Conservation (phyloP, 2,329 filamentous ascomycete genomes). For the Sporothrix globosa region DNA sequence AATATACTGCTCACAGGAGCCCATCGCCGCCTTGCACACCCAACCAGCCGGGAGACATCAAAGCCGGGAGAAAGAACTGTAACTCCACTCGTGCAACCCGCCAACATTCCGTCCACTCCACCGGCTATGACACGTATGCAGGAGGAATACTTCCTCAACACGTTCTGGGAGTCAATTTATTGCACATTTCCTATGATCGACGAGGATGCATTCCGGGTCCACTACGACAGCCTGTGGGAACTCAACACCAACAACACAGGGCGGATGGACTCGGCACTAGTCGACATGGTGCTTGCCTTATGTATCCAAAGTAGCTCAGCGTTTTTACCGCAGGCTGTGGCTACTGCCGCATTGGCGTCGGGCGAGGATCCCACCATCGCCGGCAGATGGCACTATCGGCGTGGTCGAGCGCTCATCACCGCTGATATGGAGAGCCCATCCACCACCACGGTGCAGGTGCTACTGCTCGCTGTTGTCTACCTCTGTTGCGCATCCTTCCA, state of each 20-base stretch:
- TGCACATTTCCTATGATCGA: conserved; percentile 46
- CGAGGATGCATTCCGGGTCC: conserved; percentile 46
- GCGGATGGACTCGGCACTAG: conserved; percentile 53
- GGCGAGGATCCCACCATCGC: conserved; percentile 47
- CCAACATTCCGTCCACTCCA: not conserved
- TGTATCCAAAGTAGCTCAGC: conserved; percentile 53
- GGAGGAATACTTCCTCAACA: conserved; percentile 48
- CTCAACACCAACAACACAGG: conserved; percentile 31
- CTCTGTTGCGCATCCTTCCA: conserved; percentile 54
- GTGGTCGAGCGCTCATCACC: conserved; percentile 50
- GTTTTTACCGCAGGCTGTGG: conserved; percentile 36
- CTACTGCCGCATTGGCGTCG: not conserved
- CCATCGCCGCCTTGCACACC: conserved; percentile 26
- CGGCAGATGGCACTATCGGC: conserved; percentile 52
- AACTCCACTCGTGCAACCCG: not conserved
- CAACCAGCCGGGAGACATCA: conserved; percentile 26
- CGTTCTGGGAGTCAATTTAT: conserved; percentile 50
- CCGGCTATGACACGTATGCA: conserved; percentile 42
- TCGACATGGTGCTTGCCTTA: conserved; percentile 57
- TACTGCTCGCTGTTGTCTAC: conserved; percentile 51
- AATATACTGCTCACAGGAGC: conserved; percentile 34
- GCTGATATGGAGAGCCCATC: conserved; percentile 54
- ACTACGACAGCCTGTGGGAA: conserved; percentile 48
- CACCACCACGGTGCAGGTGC: conserved; percentile 53
- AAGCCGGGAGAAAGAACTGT: too few relatives aligned